Base-by-base conservation (phyloP, 2,329 filamentous ascomycete species). In the Epichloe amarillans region DNA sequence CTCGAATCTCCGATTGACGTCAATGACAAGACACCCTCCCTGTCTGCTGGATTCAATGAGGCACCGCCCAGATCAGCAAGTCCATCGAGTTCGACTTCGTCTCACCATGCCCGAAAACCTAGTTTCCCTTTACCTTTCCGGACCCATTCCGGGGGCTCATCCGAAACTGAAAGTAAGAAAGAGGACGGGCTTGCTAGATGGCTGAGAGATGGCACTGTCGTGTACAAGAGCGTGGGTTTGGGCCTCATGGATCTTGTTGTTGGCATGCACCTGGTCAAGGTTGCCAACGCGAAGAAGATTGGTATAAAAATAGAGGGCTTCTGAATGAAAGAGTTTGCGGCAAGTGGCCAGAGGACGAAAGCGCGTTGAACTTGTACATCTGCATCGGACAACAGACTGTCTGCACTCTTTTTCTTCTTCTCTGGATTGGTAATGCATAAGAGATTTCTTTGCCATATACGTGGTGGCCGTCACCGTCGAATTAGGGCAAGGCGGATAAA, bases 151-250 rank as follows among this genome's bases (percentile, higher is more conserved):
- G 57, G 55, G 58, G 58, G 54, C 14, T 65, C 65, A 1, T 53
- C 58, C n/a, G 61, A 60, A 2, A 58, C 68, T 47, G 69, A 73
- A 58, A 65, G 69, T 52, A 67, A 69, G 53, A 69, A 69, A 52
- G 72, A 78, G 47, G 70, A 78, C 49, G 67, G 73, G 11, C 64
- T 82, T 50, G 67, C 69, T 30, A 66, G 69, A 19, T 83, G 80
- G 80, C 62, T 84, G 50, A 69, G 74, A 51, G 70, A 71, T 3
- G 82, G 82, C 0, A 84, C 82, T 52, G 80, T 85, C 19, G 74
- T 85, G 7, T 85, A 84, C 61, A 85, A 84, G 69, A 80, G 77
- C 54, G 82, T 85, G 0, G 82, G 82, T 0, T 63, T 84, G 46
- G 82, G 80, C 0, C 61, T 84, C 47, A 84, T 84, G 80, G 82